Evolutionary conservation across 495 filamentous ascomycete genomes (phyloP).

Genomic region (Penicillium dipodomyicola): DNA sequence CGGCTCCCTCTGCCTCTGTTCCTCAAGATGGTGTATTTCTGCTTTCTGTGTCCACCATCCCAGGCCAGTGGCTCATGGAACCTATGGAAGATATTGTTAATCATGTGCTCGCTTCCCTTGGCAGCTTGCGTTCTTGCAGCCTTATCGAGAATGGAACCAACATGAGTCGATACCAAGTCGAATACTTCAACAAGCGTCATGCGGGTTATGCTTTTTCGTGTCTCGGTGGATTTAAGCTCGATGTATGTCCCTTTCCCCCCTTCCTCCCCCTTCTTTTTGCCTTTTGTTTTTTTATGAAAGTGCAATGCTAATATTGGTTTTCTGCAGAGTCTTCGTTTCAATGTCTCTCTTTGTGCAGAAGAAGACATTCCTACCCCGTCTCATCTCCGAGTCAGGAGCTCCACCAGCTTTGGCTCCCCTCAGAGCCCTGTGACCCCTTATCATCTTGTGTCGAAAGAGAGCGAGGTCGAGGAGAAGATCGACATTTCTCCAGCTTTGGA

Average conservation of each 20-base stretch:
- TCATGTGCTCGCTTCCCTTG: neutral
- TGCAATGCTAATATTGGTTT: neutral
- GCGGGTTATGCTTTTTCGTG: neutral
- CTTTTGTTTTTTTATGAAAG: neutral
- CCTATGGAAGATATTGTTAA: neutral
- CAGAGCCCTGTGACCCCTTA: conserved; percentile 2
- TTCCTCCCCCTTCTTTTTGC: no score
- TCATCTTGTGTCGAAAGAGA: neutral
- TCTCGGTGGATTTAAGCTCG: neutral
- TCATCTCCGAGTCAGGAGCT: no score
- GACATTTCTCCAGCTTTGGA: neutral
- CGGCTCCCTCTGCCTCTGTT: neutral
- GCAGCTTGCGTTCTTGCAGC: neutral
- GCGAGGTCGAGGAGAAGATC: neutral
- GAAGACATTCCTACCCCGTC: neutral
- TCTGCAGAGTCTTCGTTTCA: neutral
- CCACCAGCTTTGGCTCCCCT: neutral
- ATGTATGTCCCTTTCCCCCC: neutral
- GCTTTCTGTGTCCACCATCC: neutral
- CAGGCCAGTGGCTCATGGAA: neutral
- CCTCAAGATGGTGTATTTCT: neutral
- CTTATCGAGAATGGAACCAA: neutral
- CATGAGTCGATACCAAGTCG: neutral
- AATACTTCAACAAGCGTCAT: conserved; percentile 1
- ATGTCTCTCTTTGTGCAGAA: neutral